Conservation (phyloP, 2,329 filamentous ascomycete species). For the Apiospora phragmitis region DNA sequence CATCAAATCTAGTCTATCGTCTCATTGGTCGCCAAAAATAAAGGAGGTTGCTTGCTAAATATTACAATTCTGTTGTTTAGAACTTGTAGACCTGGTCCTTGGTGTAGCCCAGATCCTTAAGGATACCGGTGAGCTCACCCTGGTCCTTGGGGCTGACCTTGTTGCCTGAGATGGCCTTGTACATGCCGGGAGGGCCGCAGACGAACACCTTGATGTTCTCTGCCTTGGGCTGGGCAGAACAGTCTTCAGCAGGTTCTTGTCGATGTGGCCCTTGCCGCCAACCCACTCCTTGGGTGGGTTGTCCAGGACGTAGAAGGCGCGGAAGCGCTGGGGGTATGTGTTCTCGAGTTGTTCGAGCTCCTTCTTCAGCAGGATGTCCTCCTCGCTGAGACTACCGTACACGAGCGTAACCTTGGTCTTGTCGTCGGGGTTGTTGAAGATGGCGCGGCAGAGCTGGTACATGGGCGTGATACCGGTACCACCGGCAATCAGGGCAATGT, state of each 20-base stretch:
- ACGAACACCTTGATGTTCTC: conserved; percentile 97
- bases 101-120: conserved; percentile 81
- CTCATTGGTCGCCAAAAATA: not conserved
- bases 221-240: conserved; percentile 87
- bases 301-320: conserved; percentile 91
- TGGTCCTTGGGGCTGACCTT: conserved; percentile 95
- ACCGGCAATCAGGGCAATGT: conserved; percentile 86
- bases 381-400: conserved; percentile 85
- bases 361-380: conserved; percentile 87
- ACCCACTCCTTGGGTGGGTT: conserved; percentile 77
- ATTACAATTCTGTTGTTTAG: conserved; percentile 39
- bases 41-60: conserved; percentile 8
- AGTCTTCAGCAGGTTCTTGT: conserved; percentile 90
- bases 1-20: conserved; percentile 2
- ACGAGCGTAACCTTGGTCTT: conserved; percentile 97
- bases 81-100: conserved; percentile 98
- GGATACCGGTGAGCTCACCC: conserved; percentile 78
- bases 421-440: conserved; percentile 95
- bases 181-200: conserved; percentile 88
- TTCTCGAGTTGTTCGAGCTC: conserved; percentile 89
- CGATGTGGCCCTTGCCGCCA: conserved; percentile 78
- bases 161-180: conserved; percentile 85
- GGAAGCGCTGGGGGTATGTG: conserved; percentile 92
- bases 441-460: conserved; percentile 89
- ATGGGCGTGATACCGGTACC: conserved; percentile 97